phyloP scores from a whole-genome alignment of 1,284 basidiomycete genomes.

The Ganoderma multipileum region DNA sequence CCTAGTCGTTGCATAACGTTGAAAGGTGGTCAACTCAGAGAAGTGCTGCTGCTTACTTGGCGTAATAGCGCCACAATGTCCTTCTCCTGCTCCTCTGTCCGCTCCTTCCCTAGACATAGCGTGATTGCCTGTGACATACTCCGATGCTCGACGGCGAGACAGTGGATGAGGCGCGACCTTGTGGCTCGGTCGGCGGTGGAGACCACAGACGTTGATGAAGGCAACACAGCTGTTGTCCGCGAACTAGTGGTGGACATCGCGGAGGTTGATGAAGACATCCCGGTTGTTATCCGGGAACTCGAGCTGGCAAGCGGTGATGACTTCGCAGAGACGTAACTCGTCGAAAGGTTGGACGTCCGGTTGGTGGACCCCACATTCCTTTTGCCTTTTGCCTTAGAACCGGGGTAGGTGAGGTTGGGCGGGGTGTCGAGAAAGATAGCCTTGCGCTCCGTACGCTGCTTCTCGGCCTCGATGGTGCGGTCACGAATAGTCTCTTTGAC shows the following conservation, averaged over 20 bases:
- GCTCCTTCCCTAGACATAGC: constrained; percentile 31
- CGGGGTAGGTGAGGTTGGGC: constrained; percentile 33
- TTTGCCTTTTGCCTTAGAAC: constrained; percentile 41
- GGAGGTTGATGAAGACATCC: not conserved
- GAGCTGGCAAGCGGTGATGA: not conserved
- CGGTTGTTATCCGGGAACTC: not conserved
- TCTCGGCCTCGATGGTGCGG: constrained; percentile 60
- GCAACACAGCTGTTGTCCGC: not conserved
- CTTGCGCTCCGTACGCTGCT: constrained; percentile 59
- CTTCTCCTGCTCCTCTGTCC: constrained; percentile 17
- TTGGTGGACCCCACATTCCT: constrained; percentile 27
- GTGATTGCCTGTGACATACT: constrained; percentile 44
- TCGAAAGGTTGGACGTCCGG: constrained; percentile 13
- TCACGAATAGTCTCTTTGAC: constrained; percentile 62
- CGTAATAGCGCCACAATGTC: constrained; percentile 46
- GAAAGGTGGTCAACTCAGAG: not conserved
- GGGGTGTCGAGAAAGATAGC: constrained; percentile 57
- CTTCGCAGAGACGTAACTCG: constrained; percentile 6
- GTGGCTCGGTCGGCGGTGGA: constrained; percentile 12
- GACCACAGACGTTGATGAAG: not conserved
- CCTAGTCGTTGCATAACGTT: constrained; percentile 41
- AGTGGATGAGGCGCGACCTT: constrained; percentile 59
- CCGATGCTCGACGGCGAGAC: constrained; percentile 55
- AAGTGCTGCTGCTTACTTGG: constrained; percentile 47
- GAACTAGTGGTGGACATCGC: not conserved